A percentile compares a stretch with the other conserved stretches of the same genome.
Conservation (phyloP, 1,284 basidiomycete genomes). For the Ceratobasidium sp. region DNA sequence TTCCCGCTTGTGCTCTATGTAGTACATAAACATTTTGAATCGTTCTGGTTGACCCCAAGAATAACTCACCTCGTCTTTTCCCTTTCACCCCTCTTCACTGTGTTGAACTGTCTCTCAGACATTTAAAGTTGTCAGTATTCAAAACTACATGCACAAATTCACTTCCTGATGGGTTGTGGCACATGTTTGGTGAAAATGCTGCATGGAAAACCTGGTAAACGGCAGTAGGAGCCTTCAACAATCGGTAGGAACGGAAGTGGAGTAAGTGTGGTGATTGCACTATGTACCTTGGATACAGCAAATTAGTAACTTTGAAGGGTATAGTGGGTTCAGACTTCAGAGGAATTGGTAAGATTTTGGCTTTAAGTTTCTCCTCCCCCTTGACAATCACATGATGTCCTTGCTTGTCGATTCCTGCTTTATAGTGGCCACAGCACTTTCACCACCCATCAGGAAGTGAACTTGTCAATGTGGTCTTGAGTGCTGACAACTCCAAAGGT, state of each 20-base stretch:
- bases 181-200: background rate
- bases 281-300: background rate
- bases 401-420: background rate
- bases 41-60: no score
- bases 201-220: background rate
- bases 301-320: background rate
- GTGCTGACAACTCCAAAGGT: no score
- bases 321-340: constrained; percentile 3
- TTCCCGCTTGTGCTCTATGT: no score
- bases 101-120: no score
- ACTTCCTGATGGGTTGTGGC: no score
- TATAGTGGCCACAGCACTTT: background rate
- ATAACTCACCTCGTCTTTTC: no score
- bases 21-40: no score
- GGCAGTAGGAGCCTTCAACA: background rate
- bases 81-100: no score
- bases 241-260: background rate
- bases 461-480: no score
- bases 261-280: background rate
- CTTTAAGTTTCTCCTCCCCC: background rate
- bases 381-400: background rate
- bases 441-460: no score
- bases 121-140: no score
- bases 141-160: no score
- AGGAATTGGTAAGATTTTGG: background rate